Evolutionary conservation across 306 rosid genomes (phyloP).

Genomic region (Prunus persica): Prunus_persica_NCBIv2 NC_034010.1:11542001-11542500

Average conservation of each 20-base stretch:
- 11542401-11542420: too few species aligned
- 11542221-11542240: too few species aligned
- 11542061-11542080: not conserved
- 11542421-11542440: too few species aligned
- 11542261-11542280: too few species aligned
- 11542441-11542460: not conserved
- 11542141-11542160: not conserved
- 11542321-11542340: too few species aligned
- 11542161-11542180: not conserved
- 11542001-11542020: not conserved
- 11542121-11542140: not conserved
- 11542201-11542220: not conserved
- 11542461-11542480: not conserved
- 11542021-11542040: not conserved
- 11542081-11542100: not conserved
- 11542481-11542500: not conserved
- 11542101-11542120: not conserved
- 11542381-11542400: too few species aligned
- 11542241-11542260: too few species aligned
- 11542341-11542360: too few species aligned
- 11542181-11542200: not conserved
- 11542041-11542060: not conserved
- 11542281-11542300: too few species aligned
- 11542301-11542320: too few species aligned
- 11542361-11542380: too few species aligned